phyloP scores from a whole-genome alignment of 768 basidiomycete genomes.

The Tylopilus sp. region DNA sequence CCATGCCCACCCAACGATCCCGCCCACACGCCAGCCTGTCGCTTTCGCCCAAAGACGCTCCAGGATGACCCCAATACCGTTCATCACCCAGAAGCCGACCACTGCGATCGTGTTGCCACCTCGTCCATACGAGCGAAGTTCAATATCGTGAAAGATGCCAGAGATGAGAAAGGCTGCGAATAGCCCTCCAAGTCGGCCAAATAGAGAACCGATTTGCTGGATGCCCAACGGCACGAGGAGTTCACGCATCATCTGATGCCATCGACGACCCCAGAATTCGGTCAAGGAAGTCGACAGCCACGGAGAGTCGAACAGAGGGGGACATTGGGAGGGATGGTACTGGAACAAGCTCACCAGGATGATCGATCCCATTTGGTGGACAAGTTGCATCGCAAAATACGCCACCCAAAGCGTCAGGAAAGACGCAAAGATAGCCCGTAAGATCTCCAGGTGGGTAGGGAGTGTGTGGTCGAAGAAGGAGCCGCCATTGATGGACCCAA shows the following conservation, averaged over 20 bases:
- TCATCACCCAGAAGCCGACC: slow-evolving; percentile 53
- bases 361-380: slow-evolving; percentile 41
- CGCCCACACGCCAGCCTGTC: slow-evolving; percentile 44
- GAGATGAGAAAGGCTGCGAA: slow-evolving; percentile 59
- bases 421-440: slow-evolving; percentile 42
- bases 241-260: slow-evolving; percentile 67
- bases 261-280: slow-evolving; percentile 59
- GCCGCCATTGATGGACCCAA: slow-evolving; percentile 33
- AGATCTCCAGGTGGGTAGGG: slow-evolving; percentile 29
- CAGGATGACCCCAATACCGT: slow-evolving; percentile 47
- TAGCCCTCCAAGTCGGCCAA: slow-evolving; percentile 49
- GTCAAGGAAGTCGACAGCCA: slow-evolving; percentile 54
- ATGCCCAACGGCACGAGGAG: slow-evolving; percentile 51
- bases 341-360: slow-evolving; percentile 43
- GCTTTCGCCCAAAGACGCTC: slow-evolving; percentile 44
- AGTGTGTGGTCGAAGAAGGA: slow-evolving; percentile 36
- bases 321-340: slow-evolving; percentile 54
- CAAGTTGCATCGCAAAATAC: slow-evolving; percentile 42
- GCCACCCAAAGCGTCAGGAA: slow-evolving; percentile 33
- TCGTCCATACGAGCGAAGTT: slow-evolving; percentile 25
- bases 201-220: slow-evolving; percentile 38
- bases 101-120: slow-evolving; percentile 42
- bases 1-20: slow-evolving; percentile 51
- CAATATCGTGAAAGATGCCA: slow-evolving; percentile 54
- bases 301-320: slow-evolving; percentile 56